phyloP scores from a whole-genome alignment of 2,329 filamentous ascomycete genomes.

The Botrytis cinerea region DNA sequence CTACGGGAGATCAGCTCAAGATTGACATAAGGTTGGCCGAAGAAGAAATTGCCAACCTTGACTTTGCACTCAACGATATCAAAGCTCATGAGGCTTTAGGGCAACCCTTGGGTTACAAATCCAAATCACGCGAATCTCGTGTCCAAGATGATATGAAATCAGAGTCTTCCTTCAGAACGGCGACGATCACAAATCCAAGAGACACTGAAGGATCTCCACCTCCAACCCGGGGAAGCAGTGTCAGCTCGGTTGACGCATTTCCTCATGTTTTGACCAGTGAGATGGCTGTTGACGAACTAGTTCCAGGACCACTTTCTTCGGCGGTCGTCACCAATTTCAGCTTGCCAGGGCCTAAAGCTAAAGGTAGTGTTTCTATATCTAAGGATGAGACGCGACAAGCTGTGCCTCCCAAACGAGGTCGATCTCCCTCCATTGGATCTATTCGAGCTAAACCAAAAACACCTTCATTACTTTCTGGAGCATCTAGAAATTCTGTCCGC shows the following conservation, averaged over 20 bases:
- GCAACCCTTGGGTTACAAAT: neutral
- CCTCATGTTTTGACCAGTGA: constrained; percentile 33
- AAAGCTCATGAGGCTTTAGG: neutral
- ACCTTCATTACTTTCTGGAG: constrained; percentile 34
- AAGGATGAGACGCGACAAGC: neutral
- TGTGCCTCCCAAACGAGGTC: neutral
- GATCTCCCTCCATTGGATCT: constrained; percentile 5
- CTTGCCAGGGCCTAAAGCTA: constrained; percentile 34
- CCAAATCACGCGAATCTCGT: neutral
- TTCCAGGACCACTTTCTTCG: constrained; percentile 28
- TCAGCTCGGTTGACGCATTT: constrained; percentile 33
- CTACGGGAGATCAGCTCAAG: neutral
- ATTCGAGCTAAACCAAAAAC: constrained; percentile 28
- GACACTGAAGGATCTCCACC: constrained; percentile 22
- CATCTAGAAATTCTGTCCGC: constrained; percentile 34
- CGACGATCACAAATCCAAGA: constrained; percentile 17
- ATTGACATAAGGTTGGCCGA: constrained; percentile 3
- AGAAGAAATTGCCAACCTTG: neutral
- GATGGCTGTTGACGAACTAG: constrained; percentile 26
- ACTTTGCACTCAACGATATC: constrained; percentile 3
- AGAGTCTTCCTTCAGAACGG: constrained; percentile 21
- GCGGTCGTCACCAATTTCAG: constrained; percentile 38
- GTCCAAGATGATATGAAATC: constrained; percentile 14
- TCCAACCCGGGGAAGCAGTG: constrained; percentile 29
- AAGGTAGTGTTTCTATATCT: neutral